These are phyloP conservation scores for Erodium maritimum DNA, from an alignment of 345 rosid species.

Conservation along the genomic window DNA sequence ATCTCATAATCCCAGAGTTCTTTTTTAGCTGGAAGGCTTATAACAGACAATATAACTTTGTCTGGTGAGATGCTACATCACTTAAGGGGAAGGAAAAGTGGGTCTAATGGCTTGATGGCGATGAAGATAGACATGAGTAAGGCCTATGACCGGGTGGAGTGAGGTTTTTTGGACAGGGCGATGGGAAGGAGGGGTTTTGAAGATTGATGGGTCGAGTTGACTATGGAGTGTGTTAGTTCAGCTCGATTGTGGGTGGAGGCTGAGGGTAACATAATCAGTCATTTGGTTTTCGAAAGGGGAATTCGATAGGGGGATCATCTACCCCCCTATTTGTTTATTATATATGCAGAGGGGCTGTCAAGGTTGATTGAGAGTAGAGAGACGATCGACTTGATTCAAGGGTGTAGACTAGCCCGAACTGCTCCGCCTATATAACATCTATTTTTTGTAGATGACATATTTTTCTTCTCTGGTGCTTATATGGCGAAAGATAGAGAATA, in stretches of 20 bases:
- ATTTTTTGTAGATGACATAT: no score
- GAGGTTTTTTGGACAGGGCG: no score
- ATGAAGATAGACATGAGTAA: no score
- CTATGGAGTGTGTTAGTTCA: not conserved
- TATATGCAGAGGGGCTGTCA: not conserved
- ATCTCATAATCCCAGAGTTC: not conserved
- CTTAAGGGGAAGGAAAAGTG: not conserved
- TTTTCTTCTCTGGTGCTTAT: no score
- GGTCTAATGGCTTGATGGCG: not conserved
- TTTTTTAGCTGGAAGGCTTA: no score
- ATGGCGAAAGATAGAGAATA: no score
- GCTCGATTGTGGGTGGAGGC: not conserved
- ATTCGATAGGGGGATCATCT: not conserved
- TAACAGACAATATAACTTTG: not conserved
- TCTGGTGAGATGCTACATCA: not conserved
- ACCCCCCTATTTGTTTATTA: not conserved
- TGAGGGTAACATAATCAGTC: not conserved
- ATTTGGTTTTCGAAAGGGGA: not conserved
- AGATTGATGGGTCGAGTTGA: not conserved
- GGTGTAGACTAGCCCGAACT: not conserved
- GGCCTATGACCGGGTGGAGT: not conserved
- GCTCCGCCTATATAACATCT: not conserved
- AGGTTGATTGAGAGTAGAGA: not conserved
- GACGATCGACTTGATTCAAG: not conserved
- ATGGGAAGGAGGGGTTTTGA: not conserved